A percentile compares a stretch with the other conserved stretches of the same genome.
phyloP scores from a whole-genome alignment of 208 protist species.

The Trypanosoma avium region DNA sequence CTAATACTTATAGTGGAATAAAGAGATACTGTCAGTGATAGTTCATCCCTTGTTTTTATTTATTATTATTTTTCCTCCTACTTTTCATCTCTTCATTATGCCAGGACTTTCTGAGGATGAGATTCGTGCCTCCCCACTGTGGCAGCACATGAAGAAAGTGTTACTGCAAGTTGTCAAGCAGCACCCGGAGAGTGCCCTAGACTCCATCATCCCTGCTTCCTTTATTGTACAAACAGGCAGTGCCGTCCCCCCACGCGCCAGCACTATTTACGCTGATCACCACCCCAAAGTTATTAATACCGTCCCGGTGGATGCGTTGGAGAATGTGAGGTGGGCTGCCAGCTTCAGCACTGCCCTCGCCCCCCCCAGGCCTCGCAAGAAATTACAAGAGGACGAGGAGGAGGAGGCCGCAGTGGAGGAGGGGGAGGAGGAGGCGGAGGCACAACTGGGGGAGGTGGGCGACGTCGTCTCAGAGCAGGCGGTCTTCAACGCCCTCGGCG shows the following conservation, averaged over 20 bases:
- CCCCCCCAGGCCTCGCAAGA: constrained; percentile 63
- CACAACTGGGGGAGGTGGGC: constrained; percentile 60
- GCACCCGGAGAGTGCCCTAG: constrained; percentile 62
- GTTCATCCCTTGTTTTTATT: too few species aligned
- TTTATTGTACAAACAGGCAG: constrained; percentile 66
- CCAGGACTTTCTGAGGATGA: constrained; percentile 53
- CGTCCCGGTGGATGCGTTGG: constrained; percentile 59
- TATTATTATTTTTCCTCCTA: not conserved
- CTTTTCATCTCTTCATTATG: constrained; percentile 26
- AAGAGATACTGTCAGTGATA: too few species aligned
- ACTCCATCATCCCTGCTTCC: constrained; percentile 70
- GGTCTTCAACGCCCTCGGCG: constrained; percentile 80
- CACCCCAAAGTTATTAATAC: constrained; percentile 53
- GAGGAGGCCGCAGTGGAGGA: constrained; percentile 50
- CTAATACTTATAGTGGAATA: too few species aligned
- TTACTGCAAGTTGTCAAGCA: constrained; percentile 75
- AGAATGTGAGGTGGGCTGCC: constrained; percentile 69
- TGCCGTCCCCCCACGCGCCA: constrained; percentile 57
- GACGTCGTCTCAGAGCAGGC: constrained; percentile 86
- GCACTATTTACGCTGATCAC: constrained; percentile 59
- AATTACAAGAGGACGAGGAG: constrained; percentile 62
- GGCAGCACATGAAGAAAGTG: constrained; percentile 84
- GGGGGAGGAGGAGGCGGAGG: constrained; percentile 47
- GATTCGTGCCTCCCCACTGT: constrained; percentile 74
- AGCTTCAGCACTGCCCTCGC: constrained; percentile 71